Percentiles rank a stretch among this genome's conserved stretches.
Conservation (phyloP, 1,284 basidiomycete genomes). For the Lentinus polychrous region DNA sequence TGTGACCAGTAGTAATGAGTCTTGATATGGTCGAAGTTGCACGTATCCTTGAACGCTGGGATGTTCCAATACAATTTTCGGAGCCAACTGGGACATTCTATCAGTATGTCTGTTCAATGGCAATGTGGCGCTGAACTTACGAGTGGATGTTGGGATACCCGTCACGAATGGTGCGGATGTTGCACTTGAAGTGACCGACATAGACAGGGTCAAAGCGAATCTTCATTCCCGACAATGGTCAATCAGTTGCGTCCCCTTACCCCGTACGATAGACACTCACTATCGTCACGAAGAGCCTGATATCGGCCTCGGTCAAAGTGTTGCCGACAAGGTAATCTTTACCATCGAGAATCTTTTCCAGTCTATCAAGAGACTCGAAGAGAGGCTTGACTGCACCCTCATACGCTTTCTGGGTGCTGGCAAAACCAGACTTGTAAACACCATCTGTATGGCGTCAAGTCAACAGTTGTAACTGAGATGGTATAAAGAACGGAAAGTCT, state of each 20-base stretch:
- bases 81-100: conserved; percentile 52
- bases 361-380: conserved; percentile 74
- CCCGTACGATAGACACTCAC: conserved; percentile 36
- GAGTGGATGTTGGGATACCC: conserved; percentile 79
- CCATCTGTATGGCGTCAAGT: conserved; percentile 44
- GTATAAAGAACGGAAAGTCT: conserved; percentile 20
- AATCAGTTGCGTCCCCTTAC: background rate
- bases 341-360: conserved; percentile 73
- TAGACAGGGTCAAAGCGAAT: conserved; percentile 81
- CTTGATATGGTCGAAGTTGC: conserved; percentile 86
- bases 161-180: conserved; percentile 70
- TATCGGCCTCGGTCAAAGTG: conserved; percentile 85
- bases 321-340: conserved; percentile 82
- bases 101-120: background rate
- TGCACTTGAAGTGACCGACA: conserved; percentile 92
- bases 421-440: conserved; percentile 90
- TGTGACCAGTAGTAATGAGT: conserved; percentile 82
- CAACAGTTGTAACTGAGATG: background rate
- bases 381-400: conserved; percentile 65
- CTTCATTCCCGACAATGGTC: conserved; percentile 20
- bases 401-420: conserved; percentile 79
- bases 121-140: too few relatives aligned
- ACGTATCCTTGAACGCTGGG: conserved; percentile 83
- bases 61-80: conserved; percentile 90
- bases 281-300: conserved; percentile 88